A percentile compares a stretch with the other conserved stretches of the same genome.
Evolutionary conservation across 352 stramenopile genomes (phyloP).

Genomic region (Pythium graminicola): DNA sequence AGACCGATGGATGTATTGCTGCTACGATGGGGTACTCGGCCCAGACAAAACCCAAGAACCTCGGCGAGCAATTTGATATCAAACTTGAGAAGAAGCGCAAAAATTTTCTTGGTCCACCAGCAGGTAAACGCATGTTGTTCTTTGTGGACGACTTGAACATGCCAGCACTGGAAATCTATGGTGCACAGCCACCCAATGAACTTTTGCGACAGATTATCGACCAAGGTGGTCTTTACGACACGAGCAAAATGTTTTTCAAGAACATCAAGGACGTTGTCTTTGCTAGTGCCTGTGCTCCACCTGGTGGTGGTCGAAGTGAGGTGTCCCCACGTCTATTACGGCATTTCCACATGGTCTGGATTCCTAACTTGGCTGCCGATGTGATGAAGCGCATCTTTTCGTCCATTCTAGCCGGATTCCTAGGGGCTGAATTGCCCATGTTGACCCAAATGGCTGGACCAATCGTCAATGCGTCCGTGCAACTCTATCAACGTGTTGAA

Average conservation of each 20-base stretch:
- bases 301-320: constrained; percentile 81
- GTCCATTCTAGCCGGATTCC: constrained; percentile 86
- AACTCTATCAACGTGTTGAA: constrained; percentile 85
- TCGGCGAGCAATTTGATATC: constrained; percentile 86
- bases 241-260: constrained; percentile 92
- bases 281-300: constrained; percentile 76
- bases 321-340: constrained; percentile 80
- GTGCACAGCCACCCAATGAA: constrained; percentile 91
- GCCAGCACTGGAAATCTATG: constrained; percentile 91
- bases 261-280: constrained; percentile 84
- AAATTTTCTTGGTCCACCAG: constrained; percentile 87
- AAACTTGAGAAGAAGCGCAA: constrained; percentile 95
- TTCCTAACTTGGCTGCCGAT: constrained; percentile 74
- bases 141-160: constrained; percentile 97
- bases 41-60: constrained; percentile 80
- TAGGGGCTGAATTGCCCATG: constrained; percentile 56
- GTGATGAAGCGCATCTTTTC: constrained; percentile 89
- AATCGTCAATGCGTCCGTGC: constrained; percentile 85
- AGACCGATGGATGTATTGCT: constrained; percentile 71
- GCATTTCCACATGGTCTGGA: constrained; percentile 91
- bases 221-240: constrained; percentile 95
- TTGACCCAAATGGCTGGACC: constrained; percentile 64
- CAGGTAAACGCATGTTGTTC: constrained; percentile 85
- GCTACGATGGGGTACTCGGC: constrained; percentile 88
- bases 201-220: constrained; percentile 93